Base-by-base conservation (phyloP, 2,329 filamentous ascomycete genomes). In the Diplodia scrobiculata region DNA sequence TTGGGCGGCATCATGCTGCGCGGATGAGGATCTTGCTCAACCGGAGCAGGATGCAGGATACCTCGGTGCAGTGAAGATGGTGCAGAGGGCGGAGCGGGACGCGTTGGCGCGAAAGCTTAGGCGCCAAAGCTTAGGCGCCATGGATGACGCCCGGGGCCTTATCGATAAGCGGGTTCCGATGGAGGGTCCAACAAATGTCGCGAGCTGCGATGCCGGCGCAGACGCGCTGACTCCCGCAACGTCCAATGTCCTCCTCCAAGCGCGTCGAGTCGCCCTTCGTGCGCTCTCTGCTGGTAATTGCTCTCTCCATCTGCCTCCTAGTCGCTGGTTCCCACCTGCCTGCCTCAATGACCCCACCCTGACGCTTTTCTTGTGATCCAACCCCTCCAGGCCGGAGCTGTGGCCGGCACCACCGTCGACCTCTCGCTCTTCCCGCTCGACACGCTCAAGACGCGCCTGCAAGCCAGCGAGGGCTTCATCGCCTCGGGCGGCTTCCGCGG, bases 351-450 rank as follows among this genome's bases (percentile, higher is more conserved):
- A 54, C 17, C 29, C 14, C 21, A 14, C 38, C 34, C 32, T 52
- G 34, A 52, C 58, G 27, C 38, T 45, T 45, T 36, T 21, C 34
- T 34, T 10, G 25, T 62, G 54, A 53, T 48, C 54, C 54, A 53
- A 38, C 13, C 41, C 25, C 3, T 29, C 63, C 73, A 89, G 83
- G 92, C 95, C 71, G 95, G 95, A 78, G 95, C 89, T 74, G 82
- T 97, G 71, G 95, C 95, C 71, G 95, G 95, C 75, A 95, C 95
- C 55, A 96, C 93, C 14, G 95, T 98, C 79, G 95, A 99, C 85
- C 89, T 97, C 74, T 92, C 92, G 66, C 91, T 99, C 75, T 99
- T 91, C 83, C 95, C 95, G 0, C 92, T 99, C 83, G 96, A 99
- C 85, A 99, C 95, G 0, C 89, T 99, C 76, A 99, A 99, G 82